Evolutionary conservation across 495 filamentous ascomycete genomes (phyloP).

Genomic region (Daldinia vernicosa): DNA sequence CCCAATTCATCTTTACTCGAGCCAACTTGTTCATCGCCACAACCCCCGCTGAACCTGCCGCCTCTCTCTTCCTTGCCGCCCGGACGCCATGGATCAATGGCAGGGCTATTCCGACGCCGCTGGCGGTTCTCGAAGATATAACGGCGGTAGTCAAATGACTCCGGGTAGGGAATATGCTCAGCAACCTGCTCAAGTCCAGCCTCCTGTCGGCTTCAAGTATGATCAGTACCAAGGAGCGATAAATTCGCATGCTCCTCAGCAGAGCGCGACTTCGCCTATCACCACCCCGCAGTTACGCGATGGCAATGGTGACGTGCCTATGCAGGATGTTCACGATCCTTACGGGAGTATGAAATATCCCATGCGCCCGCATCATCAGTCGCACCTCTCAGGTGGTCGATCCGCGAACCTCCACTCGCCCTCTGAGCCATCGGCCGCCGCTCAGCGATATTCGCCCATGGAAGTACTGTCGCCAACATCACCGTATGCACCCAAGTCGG

Average conservation of each 20-base stretch:
- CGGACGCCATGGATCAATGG: constrained; percentile 66
- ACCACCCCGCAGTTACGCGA: constrained; percentile 73
- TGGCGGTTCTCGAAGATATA: constrained; percentile 60
- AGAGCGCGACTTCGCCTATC: constrained; percentile 70
- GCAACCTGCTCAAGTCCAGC: constrained; percentile 64
- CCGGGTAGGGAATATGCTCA: constrained; percentile 56
- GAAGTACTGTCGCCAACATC: constrained; percentile 72
- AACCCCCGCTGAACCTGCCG: constrained; percentile 15
- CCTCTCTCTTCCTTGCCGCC: constrained; percentile 22
- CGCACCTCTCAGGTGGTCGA: constrained; percentile 61
- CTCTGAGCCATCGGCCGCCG: constrained; percentile 81
- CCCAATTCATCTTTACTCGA: constrained; percentile 33
- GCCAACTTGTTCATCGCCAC: constrained; percentile 17
- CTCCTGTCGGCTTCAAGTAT: constrained; percentile 75
- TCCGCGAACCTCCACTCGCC: constrained; percentile 64
- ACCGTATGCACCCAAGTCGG: constrained; percentile 57
- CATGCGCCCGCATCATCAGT: constrained; percentile 72
- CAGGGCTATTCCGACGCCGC: constrained; percentile 60
- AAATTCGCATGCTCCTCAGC: constrained; percentile 63
- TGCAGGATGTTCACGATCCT: constrained; percentile 87
- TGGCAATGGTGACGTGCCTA: constrained; percentile 83
- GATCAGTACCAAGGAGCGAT: constrained; percentile 73
- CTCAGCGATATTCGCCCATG: constrained; percentile 95
- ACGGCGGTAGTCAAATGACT: constrained; percentile 56
- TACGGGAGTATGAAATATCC: constrained; percentile 85